Conservation (phyloP, 176 grass and related monocot species). For the Oryza punctata region DNA sequence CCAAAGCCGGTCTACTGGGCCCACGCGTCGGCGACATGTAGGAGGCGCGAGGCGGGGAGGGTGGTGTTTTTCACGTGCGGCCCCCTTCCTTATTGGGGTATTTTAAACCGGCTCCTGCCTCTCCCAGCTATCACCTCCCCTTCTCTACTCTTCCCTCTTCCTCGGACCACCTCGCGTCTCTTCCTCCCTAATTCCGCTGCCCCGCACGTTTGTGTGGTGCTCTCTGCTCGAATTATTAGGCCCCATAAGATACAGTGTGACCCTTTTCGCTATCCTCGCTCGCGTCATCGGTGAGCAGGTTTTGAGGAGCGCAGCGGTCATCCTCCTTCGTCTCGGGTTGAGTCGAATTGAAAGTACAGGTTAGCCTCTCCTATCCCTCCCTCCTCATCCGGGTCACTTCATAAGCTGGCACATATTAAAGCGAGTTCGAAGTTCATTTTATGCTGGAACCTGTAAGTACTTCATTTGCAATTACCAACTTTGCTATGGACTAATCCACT, state of each 20-base stretch:
- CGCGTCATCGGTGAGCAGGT: background rate
- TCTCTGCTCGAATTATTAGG: too few species aligned
- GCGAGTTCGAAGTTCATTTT: too few species aligned
- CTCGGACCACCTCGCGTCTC: background rate
- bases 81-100: background rate
- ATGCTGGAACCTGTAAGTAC: too few species aligned
- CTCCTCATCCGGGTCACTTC: background rate
- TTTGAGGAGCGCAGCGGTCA: background rate
- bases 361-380: background rate
- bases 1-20: background rate
- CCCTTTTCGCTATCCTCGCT: background rate
- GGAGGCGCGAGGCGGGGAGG: too few species aligned
- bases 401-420: background rate
- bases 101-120: constrained; percentile 6
- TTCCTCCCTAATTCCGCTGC: too few species aligned
- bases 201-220: too few species aligned
- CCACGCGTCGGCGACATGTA: background rate
- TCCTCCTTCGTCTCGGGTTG: background rate
- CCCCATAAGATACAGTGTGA: too few species aligned
- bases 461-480: background rate
- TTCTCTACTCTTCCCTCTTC: background rate
- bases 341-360: background rate
- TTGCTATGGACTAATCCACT: background rate
- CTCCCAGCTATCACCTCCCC: background rate
- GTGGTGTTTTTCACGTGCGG: background rate